Evolutionary conservation across 1,139 yeast species (phyloP), one percentile per base, ranked within the genome.

Genomic region (Candida tropicalis): DNA sequence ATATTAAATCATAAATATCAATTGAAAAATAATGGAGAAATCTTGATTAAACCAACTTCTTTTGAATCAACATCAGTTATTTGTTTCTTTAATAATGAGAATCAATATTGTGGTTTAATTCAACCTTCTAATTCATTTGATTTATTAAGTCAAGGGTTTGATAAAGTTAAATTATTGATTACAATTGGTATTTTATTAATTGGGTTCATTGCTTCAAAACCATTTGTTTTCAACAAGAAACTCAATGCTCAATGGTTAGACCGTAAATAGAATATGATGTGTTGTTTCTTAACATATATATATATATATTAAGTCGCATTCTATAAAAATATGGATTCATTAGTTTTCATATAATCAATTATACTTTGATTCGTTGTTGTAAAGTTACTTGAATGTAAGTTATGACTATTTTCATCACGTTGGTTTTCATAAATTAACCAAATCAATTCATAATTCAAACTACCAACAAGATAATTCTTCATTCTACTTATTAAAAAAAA

Each of bases 61-160:
- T 69, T 89, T 45, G 99, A 93, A 62, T 87, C 96, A 1, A 89
- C 98, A 0, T 72, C 85, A 2, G 72, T 87, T 28, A 77, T 90
- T 1, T 84, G 95, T 50, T 76, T 80, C 18, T 67, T 77, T 42
- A 89, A 88, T 28, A 68, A 73, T 33, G 56, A 63, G 22, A 96
- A 88, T 58, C 64, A 86, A 16, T 91, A 87, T 66, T 87, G 91
- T 59, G 84, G 95, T 0, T 71, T 82, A 42, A 73, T 87, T 17
- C 79, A 87, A 42, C 97, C 98, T 1, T 88, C 97, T 0, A 78
- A 79, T 42, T 87, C 90, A 40, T 91, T 88, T 65, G 99, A 93
- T 63, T 71, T 82, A 46, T 75, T 90, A 57, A 77, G 83, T 36
- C 70, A 75, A 38, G 73, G 73, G 35, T 93, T 93, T 58, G 90